A percentile compares a stretch with the other conserved stretches of the same genome.
Conservation (phyloP, 2,329 filamentous ascomycete genomes). For the Exophiala sp. region DNA sequence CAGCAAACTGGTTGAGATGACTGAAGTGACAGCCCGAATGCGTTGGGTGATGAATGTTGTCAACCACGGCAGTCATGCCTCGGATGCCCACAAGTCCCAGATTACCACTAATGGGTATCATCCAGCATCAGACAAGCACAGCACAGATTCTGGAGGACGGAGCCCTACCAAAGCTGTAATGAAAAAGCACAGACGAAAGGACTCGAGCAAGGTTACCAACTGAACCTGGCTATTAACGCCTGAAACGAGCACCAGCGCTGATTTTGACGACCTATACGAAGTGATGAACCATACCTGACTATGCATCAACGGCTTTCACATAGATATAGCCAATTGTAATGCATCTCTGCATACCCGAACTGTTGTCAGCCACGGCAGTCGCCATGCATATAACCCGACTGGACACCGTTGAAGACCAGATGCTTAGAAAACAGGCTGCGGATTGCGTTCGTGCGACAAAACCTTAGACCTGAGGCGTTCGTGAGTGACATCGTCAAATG, state of each 20-base stretch:
- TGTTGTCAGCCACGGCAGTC: background rate
- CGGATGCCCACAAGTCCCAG: background rate
- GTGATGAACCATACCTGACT: constrained; percentile 15
- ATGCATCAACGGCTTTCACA: background rate
- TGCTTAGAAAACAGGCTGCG: too few relatives aligned
- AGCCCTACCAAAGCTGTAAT: constrained; percentile 19
- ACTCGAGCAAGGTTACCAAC: constrained; percentile 22
- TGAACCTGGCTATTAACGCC: constrained; percentile 5
- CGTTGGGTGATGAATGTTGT: constrained; percentile 47
- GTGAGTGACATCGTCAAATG: too few relatives aligned
- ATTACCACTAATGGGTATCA: background rate
- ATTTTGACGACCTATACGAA: constrained; percentile 18
- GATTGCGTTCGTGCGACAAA: too few relatives aligned
- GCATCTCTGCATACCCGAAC: background rate
- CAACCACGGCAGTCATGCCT: constrained; percentile 13
- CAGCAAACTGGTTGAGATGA: constrained; percentile 38
- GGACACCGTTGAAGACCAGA: background rate
- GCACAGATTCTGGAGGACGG: constrained; percentile 10
- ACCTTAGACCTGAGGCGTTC: too few relatives aligned
- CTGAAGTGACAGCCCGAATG: constrained; percentile 44
- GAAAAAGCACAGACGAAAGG: constrained; percentile 24
- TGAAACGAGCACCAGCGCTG: background rate
- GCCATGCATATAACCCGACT: background rate
- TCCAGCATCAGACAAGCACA: background rate
- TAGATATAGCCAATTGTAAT: constrained; percentile 7